Base-by-base conservation (phyloP, 1,284 basidiomycete species). In the Heliocybe sulcata region DNA sequence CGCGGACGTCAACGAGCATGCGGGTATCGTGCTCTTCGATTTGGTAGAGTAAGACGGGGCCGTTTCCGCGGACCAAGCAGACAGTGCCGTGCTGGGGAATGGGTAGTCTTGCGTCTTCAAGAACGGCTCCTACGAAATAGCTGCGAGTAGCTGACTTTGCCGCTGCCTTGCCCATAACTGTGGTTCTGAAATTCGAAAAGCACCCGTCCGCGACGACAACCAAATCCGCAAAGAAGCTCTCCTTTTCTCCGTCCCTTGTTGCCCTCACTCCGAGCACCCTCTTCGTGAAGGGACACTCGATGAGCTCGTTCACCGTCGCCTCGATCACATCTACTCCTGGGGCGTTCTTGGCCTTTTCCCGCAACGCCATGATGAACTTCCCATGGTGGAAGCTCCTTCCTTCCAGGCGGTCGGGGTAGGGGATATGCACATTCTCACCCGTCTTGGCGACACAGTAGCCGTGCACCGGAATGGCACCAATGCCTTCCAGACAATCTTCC, bases 191-290 rank as follows among this genome's bases (percentile, higher is more conserved):
- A 63, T 90, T 91, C 45, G 93, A 96, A 70, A 94, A 94, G 70
- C 94, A 98, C 0, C 96, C 96, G 68, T 99, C 96, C 6, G 94
- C 94, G 55, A 98, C 75, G 66, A 99, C 76, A 48, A 93, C 93
- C 48, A 99, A 70, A 47, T 88, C 83, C 0, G 91, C 93, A 55
- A 76, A 81, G 59, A 85, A 82, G 0, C 72, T 61, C 59, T 82
- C 76, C 65, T 81, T 82, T 59, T 69, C 69, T 23, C 64, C 65
- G 25, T 70, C 69, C 11, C 74, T 69, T 16, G 80, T 81, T 31
- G 80, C 83, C 33, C 70, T 72, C 31, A 90, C 81, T 12, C 90
- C 90, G 42, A 87, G 72, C 1, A 90, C 77, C 10, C 78, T 75
- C 11, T 72, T 72, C 12, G 81, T 77, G 58, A 77, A 67, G 47